phyloP scores from a whole-genome alignment of 1,284 basidiomycete species.

The Trametes pubescens region DNA sequence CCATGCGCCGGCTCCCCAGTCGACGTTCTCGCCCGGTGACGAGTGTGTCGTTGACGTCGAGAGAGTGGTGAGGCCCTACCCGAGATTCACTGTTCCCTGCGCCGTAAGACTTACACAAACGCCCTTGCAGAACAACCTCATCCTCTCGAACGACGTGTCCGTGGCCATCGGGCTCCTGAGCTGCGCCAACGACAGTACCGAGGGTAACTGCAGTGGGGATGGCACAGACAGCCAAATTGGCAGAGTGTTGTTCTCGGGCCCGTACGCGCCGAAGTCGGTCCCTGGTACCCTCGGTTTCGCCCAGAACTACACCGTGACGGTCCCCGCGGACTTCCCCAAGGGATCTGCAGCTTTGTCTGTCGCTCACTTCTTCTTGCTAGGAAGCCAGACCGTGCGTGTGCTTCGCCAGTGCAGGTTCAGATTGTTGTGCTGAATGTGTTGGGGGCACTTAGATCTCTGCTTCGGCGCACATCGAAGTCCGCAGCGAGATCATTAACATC shows the following conservation, averaged over 20 bases:
- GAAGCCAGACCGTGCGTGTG: neutral
- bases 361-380: neutral
- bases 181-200: conserved; percentile 37
- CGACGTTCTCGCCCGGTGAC: conserved; percentile 11
- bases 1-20: conserved; percentile 3
- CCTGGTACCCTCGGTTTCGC: conserved; percentile 6
- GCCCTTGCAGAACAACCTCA: conserved; percentile 45
- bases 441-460: neutral
- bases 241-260: conserved; percentile 53
- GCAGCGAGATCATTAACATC: neutral
- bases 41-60: conserved; percentile 19
- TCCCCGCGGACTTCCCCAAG: conserved; percentile 22
- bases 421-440: neutral
- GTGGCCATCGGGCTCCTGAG: conserved; percentile 49
- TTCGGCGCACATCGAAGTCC: neutral
- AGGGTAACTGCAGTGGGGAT: conserved; percentile 35
- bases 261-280: conserved; percentile 50
- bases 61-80: neutral
- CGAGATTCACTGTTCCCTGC: neutral
- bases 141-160: conserved; percentile 49
- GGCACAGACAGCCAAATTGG: conserved; percentile 46
- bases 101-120: neutral
- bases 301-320: conserved; percentile 34
- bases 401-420: neutral
- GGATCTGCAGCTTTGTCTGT: conserved; percentile 28